Base-by-base conservation (phyloP, 257 asterid genomes). In the Primulina huaijiensis region DNA sequence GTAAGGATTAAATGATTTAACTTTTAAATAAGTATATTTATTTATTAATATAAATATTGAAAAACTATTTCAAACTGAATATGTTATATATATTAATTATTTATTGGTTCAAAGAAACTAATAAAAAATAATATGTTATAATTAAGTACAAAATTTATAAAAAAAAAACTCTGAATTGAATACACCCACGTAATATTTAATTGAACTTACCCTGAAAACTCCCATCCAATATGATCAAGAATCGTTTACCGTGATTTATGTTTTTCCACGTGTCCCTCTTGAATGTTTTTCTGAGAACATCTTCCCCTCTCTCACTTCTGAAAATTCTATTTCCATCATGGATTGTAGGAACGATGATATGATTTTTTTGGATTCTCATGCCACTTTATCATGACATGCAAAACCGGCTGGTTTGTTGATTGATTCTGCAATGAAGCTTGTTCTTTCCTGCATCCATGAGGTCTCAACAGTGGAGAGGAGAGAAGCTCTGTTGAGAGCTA, bases 371-470 rank as follows among this genome's bases (percentile, higher is more conserved):
- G n/a, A n/a, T n/a, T n/a, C n/a, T n/a, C n/a, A n/a, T n/a, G n/a
- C n/a, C n/a, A n/a, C n/a, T n/a, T n/a, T n/a, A n/a, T n/a, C n/a
- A n/a, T n/a, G n/a, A n/a, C n/a, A n/a, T n/a, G n/a, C n/a, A n/a
- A n/a, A n/a, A n/a, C n/a, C n/a, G n/a, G n/a, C 92, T 73, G 99
- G 99, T 65, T 76, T 90, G 81, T 73, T 93, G 86, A 79, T 90
- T 76, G 99, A 93, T 82, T 89, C 96, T 76, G 96, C 97, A 20
- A 93, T 93, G 99, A 86, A 86, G 83, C 95, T 83, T 71, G 82
- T 93, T 66, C 69, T 82, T 35, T 60, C 88, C 68, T 77, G 77
- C 85, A 80, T 90, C 43, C 97, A 96, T 8, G 90, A 90, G 72
- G 84, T 81, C 74, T 79, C 95, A 27, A 76, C 84, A 58, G 87